A percentile compares a stretch with the other conserved stretches of the same genome.
phyloP scores from a whole-genome alignment of 345 rosid genomes.

The Durio zibethinus region DNA sequence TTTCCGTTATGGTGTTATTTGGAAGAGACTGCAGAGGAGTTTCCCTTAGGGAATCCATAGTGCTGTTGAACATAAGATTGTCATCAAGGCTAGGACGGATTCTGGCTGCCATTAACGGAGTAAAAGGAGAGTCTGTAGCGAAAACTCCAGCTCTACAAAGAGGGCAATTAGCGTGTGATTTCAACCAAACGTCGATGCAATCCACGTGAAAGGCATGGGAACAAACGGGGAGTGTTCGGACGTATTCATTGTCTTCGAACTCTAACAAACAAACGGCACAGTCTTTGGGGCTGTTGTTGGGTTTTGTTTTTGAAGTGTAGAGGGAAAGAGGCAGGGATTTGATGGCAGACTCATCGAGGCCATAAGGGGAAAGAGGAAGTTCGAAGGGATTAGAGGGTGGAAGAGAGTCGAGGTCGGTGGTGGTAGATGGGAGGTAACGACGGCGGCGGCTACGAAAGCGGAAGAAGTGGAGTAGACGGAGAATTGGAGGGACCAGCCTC shows the following conservation, averaged over 20 bases:
- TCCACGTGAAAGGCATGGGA: constrained; percentile 89
- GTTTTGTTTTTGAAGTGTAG: constrained; percentile 35
- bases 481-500: constrained; percentile 40
- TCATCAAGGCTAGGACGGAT: constrained; percentile 83
- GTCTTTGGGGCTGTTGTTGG: constrained; percentile 36
- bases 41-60: constrained; percentile 31
- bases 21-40: constrained; percentile 8
- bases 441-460: constrained; percentile 40
- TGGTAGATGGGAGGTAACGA: constrained; percentile 44
- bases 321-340: constrained; percentile 74
- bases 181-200: constrained; percentile 87
- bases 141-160: constrained; percentile 79
- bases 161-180: constrained; percentile 91
- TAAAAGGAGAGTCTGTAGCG: constrained; percentile 54
- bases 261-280: constrained; percentile 90
- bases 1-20: constrained; percentile 35
- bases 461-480: constrained; percentile 49
- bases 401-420: constrained; percentile 53
- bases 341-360: constrained; percentile 80
- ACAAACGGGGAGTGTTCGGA: constrained; percentile 80
- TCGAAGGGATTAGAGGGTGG: constrained; percentile 55
- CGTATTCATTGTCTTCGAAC: constrained; percentile 76
- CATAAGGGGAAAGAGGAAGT: constrained; percentile 59
- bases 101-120: constrained; percentile 85
- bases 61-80: constrained; percentile 25